These are phyloP conservation scores for Fusarium azukiicola DNA, from an alignment of 2,329 filamentous ascomycete genomes.

Conservation along the genomic window DNA sequence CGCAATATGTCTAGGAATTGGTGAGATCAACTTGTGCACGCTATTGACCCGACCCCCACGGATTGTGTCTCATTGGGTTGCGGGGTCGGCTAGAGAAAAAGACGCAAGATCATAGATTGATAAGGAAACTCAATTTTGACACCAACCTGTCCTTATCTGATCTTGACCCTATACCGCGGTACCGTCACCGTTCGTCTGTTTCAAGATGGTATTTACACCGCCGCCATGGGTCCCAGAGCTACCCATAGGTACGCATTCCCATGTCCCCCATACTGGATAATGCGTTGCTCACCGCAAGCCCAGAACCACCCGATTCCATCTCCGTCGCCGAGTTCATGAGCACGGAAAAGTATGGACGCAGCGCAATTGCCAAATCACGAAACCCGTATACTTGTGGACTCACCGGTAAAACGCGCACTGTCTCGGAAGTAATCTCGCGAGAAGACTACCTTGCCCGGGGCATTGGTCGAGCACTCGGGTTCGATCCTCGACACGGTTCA, in stretches of 20 bases:
- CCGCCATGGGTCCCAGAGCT: conserved; percentile 35
- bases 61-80: not conserved
- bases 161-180: not conserved
- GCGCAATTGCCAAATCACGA: conserved; percentile 79
- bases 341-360: conserved; percentile 68
- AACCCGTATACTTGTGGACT: conserved; percentile 91
- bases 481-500: conserved; percentile 83
- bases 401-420: conserved; percentile 83
- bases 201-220: conserved; percentile 26
- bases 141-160: not conserved
- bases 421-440: conserved; percentile 80
- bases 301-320: conserved; percentile 29
- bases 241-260: not conserved
- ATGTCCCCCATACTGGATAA: too few relatives aligned
- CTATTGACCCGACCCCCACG: conserved; percentile 5
- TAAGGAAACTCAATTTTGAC: not conserved
- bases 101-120: conserved; percentile 12
- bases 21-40: not conserved
- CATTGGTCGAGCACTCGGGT: conserved; percentile 82
- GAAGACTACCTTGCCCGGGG: conserved; percentile 83
- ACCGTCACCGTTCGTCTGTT: accelerated
- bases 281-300: not conserved
- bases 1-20: not conserved
- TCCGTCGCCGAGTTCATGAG: conserved; percentile 89
- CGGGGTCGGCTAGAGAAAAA: conserved; percentile 12